Evolutionary conservation across 2,329 filamentous ascomycete species (phyloP), one percentile per base, ranked within the genome.

Genomic region (Zelopaecilomyces penicillatus): DNA sequence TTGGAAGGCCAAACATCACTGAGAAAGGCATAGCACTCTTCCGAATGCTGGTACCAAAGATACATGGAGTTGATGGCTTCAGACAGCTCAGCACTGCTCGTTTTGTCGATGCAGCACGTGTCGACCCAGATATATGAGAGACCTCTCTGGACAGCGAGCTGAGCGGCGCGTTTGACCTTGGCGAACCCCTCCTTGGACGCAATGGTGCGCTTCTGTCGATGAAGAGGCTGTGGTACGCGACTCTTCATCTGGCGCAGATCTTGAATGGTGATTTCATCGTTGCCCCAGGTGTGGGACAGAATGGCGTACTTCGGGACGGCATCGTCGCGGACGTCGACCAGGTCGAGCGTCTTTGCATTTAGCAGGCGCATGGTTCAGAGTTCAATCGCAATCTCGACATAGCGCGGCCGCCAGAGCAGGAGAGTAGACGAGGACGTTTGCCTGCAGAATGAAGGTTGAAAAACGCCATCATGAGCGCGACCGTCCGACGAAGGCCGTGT

Each of bases 201-300:
- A 31, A 36, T 46, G 26, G 41, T 32, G 31, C 45, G 30, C n/a
- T 34, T 30, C 30, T 40, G 43, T 10, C 40, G 43, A 31, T 47
- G 29, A 10, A 47, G 28, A 4, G 37, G 29, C 42, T 41, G 35
- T 34, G 37, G 33, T 4, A 39, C 32, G n/a, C 40, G 12, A 3
- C 11, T 12, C 5, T 37, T 39, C 28, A 54, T 39, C 9, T 37
- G 45, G 19, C 45, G 45, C 31, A 46, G 32, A 35, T 58, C 53
- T 40, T 60, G 52, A 32, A 55, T 55, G 2, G 52, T 52, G 3
- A 57, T 50, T 36, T 62, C 57, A 28, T 49, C 56, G 6, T 41
- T 27, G 34, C 52, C 52, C 59, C 59, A 61, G 2, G 54, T 59
- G 31, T 61, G 59, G 4, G 59, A 61, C 6, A 61, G 47, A 40